These are phyloP conservation scores for Candida sonorensis DNA, from an alignment of 805 yeast genomes.

Conservation along the genomic window DNA sequence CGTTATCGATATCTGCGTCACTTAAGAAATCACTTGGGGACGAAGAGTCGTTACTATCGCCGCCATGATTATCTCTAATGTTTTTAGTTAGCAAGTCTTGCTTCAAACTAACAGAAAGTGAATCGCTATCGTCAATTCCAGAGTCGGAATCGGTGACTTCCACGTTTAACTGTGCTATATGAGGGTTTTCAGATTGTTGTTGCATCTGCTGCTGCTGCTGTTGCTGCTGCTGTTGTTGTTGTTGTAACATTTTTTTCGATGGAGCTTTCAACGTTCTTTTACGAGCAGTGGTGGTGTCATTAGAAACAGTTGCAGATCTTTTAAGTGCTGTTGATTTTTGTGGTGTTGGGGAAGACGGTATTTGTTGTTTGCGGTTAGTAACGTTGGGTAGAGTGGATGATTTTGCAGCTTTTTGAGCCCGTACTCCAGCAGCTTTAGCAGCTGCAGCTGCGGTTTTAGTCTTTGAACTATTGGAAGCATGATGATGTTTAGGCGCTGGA, in stretches of 20 bases:
- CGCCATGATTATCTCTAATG: background rate
- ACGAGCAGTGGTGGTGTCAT: conserved; percentile 2
- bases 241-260: conserved; percentile 1
- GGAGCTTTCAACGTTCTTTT: conserved; percentile 13
- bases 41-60: conserved; percentile 25
- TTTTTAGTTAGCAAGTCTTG: conserved; percentile 5
- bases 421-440: conserved; percentile 11
- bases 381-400: conserved; percentile 9
- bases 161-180: too few species aligned
- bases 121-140: conserved; percentile 12
- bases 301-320: conserved; percentile 1
- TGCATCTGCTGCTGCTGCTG: background rate
- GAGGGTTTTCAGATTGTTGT: too few species aligned
- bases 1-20: conserved; percentile 43
- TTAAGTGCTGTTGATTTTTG: conserved; percentile 3
- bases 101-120: conserved; percentile 9
- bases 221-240: conserved; percentile 3
- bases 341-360: conserved; percentile 1
- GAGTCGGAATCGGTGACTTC: conserved; percentile 8
- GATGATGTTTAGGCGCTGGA: conserved; percentile 60
- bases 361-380: conserved; percentile 3
- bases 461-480: conserved; percentile 45
- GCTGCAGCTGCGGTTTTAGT: conserved; percentile 15
- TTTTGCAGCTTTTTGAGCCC: conserved; percentile 7
- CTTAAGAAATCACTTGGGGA: conserved; percentile 51